A percentile compares a stretch with the other conserved stretches of the same genome.
phyloP scores from a whole-genome alignment of 129 eudicot genomes.

The Rutidosis leptorrhynchoides region DNA sequence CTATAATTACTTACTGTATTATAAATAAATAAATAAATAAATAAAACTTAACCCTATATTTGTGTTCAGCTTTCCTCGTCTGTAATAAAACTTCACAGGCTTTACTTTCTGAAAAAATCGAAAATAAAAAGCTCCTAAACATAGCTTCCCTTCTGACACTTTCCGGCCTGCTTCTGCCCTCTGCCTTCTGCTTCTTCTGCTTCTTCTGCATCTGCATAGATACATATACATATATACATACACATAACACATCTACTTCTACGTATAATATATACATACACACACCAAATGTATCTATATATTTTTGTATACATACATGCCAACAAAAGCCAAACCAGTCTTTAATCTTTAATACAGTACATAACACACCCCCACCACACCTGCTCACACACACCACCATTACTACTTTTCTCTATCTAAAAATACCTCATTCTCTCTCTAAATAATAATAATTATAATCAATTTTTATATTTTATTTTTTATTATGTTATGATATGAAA shows the following conservation, averaged over 20 bases:
- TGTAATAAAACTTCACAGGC: conserved; percentile 16
- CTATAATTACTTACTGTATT: too few relatives aligned
- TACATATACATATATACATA: neutral
- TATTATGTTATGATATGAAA: conserved; percentile 44
- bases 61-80: conserved; percentile 1
- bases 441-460: conserved; percentile 24
- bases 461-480: neutral
- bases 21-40: too few relatives aligned
- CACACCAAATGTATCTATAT: conserved; percentile 11
- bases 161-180: conserved; percentile 31
- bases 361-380: conserved; percentile 38
- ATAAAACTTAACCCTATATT: neutral
- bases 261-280: neutral
- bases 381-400: conserved; percentile 18
- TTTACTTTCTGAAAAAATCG: conserved; percentile 9
- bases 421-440: conserved; percentile 28
- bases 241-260: too few relatives aligned
- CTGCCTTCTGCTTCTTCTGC: too few relatives aligned
- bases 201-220: neutral
- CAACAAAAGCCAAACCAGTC: conserved; percentile 67
- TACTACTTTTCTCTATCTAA: conserved; percentile 28
- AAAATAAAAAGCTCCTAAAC: conserved; percentile 6
- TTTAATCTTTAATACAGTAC: too few relatives aligned
- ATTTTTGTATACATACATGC: conserved; percentile 31
- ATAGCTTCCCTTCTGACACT: conserved; percentile 26